Evolutionary conservation across 768 basidiomycete genomes (phyloP).

Genomic region (Chiua virens): DNA sequence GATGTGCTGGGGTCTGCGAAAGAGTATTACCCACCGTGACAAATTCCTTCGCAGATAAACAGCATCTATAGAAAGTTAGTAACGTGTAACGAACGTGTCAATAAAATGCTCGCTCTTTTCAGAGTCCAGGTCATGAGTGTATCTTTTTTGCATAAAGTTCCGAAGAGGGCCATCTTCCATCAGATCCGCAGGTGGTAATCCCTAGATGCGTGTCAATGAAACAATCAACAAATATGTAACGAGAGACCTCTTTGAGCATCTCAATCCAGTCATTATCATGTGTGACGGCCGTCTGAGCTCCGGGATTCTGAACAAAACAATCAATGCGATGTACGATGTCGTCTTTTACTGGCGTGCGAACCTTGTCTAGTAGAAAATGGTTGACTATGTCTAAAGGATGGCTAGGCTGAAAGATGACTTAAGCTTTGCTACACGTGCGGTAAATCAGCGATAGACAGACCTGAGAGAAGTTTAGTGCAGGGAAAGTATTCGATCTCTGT

Average conservation of each 20-base stretch:
- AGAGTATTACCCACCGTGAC: no score
- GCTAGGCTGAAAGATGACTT: neutral
- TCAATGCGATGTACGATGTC: neutral
- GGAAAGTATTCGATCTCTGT: neutral
- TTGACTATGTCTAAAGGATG: constrained; percentile 11
- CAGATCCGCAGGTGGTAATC: neutral
- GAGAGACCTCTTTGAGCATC: constrained; percentile 1
- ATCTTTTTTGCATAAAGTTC: no score
- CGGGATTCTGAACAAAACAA: neutral
- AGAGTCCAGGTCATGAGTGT: no score
- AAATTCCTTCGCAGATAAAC: no score
- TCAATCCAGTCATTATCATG: constrained; percentile 8
- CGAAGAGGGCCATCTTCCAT: neutral
- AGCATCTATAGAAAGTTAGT: no score
- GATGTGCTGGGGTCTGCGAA: no score
- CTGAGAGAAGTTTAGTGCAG: neutral
- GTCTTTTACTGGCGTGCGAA: neutral
- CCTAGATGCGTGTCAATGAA: no score
- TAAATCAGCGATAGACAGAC: neutral
- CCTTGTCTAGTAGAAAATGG: constrained; percentile 2
- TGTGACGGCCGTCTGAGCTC: constrained; percentile 3
- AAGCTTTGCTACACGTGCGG: neutral
- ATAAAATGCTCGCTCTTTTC: no score
- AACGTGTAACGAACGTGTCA: no score
- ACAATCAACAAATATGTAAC: neutral